Percentiles rank a stretch among this genome's conserved stretches.
These are phyloP conservation scores for Solanum aculeatissimum DNA, from an alignment of 305 asterid genomes.

Conservation along the genomic window DNA sequence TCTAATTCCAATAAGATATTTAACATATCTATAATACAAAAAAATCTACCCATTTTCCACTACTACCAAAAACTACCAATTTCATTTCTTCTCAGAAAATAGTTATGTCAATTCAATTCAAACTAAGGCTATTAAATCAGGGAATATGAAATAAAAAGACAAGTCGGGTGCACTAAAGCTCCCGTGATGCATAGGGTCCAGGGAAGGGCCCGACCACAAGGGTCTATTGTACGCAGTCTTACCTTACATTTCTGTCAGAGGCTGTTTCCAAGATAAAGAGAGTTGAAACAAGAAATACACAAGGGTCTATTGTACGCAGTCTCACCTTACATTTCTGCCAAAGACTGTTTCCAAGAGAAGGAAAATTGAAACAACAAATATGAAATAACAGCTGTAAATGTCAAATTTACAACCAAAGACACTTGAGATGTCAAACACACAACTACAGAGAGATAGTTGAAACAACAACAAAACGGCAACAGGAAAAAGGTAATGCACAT, in stretches of 20 bases:
- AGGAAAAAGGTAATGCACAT: neutral
- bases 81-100: neutral
- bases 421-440: neutral
- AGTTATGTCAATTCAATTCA: neutral
- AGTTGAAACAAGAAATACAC: too few species aligned
- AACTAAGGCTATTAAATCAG: neutral
- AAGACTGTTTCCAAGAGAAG: too few species aligned
- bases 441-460: neutral
- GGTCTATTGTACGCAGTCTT: too few species aligned
- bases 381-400: neutral
- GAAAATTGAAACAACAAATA: neutral
- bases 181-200: too few species aligned
- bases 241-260: too few species aligned
- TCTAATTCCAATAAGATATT: neutral
- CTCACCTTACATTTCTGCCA: too few species aligned
- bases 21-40: neutral
- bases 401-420: neutral
- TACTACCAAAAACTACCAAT: neutral
- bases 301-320: too few species aligned
- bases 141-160: too few species aligned
- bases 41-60: neutral
- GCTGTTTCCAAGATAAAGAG: too few species aligned
- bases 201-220: too few species aligned
- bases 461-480: neutral
- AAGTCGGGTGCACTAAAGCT: too few species aligned